Conservation (phyloP, 805 yeast genomes). For the Metschnikowia borealis region DNA sequence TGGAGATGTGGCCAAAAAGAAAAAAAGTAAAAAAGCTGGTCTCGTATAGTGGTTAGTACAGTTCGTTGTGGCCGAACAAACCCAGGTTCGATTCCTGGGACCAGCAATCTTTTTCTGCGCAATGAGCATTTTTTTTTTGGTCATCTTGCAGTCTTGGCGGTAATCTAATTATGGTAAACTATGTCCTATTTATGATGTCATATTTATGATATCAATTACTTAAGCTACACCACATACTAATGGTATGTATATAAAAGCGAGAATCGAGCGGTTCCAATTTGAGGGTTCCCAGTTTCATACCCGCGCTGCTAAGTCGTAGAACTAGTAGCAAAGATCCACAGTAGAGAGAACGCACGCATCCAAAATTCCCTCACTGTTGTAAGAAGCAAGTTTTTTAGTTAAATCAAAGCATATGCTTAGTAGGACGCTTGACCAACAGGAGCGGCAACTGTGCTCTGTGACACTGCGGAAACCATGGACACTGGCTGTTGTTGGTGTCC, state of each 20-base stretch:
- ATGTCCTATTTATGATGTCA: no score
- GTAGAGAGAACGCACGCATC: background rate
- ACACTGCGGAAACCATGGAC: conserved; percentile 17
- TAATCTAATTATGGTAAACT: no score
- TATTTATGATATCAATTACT: no score
- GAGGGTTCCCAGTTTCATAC: background rate
- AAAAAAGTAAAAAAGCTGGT: conserved; percentile 23
- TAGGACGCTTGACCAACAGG: conserved; percentile 2
- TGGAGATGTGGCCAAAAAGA: no score
- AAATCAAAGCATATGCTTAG: background rate
- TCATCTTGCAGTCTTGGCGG: background rate
- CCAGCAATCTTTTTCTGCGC: conserved; percentile 48
- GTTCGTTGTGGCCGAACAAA: conserved; percentile 70
- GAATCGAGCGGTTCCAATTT: background rate
- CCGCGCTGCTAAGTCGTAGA: background rate
- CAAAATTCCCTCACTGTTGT: background rate
- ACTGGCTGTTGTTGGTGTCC: conserved; percentile 8
- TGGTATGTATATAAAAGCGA: conserved; percentile 1
- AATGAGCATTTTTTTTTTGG: background rate
- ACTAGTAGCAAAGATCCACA: conserved; percentile 1
- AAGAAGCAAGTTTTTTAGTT: conserved; percentile 2
- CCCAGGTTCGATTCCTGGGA: conserved; percentile 74
- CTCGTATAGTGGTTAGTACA: conserved; percentile 69
- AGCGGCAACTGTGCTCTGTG: conserved; percentile 16
- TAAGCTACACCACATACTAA: background rate